Percentiles rank a stretch among this genome's conserved stretches.
Conservation (phyloP, 2,329 filamentous ascomycete genomes). For the Lasiodiplodia theobromae region DNA sequence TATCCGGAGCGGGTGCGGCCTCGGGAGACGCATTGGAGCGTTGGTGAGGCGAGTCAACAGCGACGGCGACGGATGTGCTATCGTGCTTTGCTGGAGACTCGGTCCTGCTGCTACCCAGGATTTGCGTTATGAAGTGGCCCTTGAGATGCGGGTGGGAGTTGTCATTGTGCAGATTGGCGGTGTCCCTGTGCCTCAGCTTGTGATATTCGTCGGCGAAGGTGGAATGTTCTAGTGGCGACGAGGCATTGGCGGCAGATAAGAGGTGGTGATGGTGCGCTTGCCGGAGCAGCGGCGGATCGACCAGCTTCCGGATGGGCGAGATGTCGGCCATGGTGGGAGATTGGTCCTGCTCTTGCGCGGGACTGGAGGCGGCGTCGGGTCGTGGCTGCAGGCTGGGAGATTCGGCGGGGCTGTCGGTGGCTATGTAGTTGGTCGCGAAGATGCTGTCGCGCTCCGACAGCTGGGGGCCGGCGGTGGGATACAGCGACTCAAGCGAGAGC, state of each 20-base stretch:
- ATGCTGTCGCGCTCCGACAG: conserved; percentile 69
- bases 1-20: conserved; percentile 31
- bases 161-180: conserved; percentile 34
- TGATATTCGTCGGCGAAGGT: conserved; percentile 26
- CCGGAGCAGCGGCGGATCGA: conserved; percentile 41
- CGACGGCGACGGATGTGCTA: conserved; percentile 41
- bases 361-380: conserved; percentile 39
- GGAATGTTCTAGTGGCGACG: conserved; percentile 28
- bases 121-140: conserved; percentile 42
- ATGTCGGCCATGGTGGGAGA: conserved; percentile 39
- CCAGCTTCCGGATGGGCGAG: conserved; percentile 43
- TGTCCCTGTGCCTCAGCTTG: conserved; percentile 25
- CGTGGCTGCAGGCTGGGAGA: conserved; percentile 45
- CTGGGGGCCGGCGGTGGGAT: conserved; percentile 55
- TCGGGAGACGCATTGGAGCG: conserved; percentile 41
- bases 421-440: conserved; percentile 67
- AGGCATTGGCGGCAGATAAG: conserved; percentile 33
- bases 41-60: conserved; percentile 45
- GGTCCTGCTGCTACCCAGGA: conserved; percentile 33
- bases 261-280: conserved; percentile 41
- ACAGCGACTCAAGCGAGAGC: conserved; percentile 43
- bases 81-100: conserved; percentile 37
- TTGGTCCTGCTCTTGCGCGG: conserved; percentile 37
- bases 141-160: conserved; percentile 42
- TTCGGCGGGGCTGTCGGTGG: conserved; percentile 56